A percentile compares a stretch with the other conserved stretches of the same genome.
These are phyloP conservation scores for Sordariomycetes sp. DNA, from an alignment of 2,329 filamentous ascomycete species.

Conservation along the genomic window DNA sequence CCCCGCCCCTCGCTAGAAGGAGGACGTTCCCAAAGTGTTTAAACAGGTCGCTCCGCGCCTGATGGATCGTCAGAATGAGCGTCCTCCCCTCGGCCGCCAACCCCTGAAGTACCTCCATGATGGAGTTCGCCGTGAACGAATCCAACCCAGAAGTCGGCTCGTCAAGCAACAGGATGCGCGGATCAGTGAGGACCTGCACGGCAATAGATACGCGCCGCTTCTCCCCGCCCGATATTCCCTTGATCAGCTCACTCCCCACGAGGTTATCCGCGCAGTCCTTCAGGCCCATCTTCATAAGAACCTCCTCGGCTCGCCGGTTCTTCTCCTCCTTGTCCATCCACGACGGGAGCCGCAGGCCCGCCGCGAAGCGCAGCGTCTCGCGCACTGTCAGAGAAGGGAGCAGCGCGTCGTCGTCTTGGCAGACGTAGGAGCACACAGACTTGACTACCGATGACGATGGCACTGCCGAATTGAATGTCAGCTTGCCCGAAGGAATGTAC, in stretches of 20 bases:
- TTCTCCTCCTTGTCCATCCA: slow-evolving; percentile 61
- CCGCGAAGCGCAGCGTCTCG: slow-evolving; percentile 60
- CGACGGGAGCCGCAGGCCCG: slow-evolving; percentile 54
- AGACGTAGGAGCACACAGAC: slow-evolving; percentile 64
- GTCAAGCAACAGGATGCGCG: slow-evolving; percentile 58
- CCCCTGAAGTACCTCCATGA: slow-evolving; percentile 59
- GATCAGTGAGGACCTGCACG: slow-evolving; percentile 64
- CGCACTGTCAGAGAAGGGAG: slow-evolving; percentile 63
- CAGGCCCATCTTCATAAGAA: slow-evolving; percentile 61
- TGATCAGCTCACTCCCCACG: slow-evolving; percentile 58
- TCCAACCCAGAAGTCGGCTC: slow-evolving; percentile 68
- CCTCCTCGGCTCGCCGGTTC: slow-evolving; percentile 52
- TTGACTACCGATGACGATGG: slow-evolving; percentile 57
- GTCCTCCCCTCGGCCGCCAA: slow-evolving; percentile 63
- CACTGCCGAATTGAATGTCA: slow-evolving; percentile 56
- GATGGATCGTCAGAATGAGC: slow-evolving; percentile 65
- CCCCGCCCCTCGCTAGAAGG: slow-evolving; percentile 56
- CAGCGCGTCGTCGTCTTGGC: slow-evolving; percentile 65
- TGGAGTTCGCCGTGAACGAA: slow-evolving; percentile 65
- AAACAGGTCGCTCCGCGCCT: slow-evolving; percentile 62
- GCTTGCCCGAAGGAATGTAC: slow-evolving; percentile 47
- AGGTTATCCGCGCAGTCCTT: slow-evolving; percentile 69
- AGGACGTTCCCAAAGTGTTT: slow-evolving; percentile 58
- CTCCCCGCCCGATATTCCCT: slow-evolving; percentile 70
- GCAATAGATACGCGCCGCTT: slow-evolving; percentile 68